phyloP scores from a whole-genome alignment of 2,329 filamentous ascomycete species.

The Teratosphaeria gauchensis region DNA sequence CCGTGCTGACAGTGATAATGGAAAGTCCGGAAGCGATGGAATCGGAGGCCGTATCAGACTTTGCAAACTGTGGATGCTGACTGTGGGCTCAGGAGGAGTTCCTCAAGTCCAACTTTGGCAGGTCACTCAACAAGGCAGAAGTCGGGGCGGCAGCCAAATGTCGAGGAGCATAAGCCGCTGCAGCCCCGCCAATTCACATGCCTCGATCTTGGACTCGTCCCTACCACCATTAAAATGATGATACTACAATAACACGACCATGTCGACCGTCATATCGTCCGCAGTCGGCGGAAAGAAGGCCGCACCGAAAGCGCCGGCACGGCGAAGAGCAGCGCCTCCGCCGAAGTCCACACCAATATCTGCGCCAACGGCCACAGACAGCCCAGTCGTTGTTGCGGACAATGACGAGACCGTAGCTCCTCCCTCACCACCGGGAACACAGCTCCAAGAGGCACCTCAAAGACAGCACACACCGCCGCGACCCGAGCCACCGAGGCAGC shows the following conservation, averaged over 20 bases:
- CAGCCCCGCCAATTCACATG: not conserved
- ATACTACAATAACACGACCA: slow-evolving; percentile 6
- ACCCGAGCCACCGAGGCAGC: slow-evolving; percentile 6
- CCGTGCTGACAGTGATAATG: not conserved
- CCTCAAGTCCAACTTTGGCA: not conserved
- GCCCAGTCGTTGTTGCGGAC: not conserved
- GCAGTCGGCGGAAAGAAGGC: slow-evolving; percentile 42
- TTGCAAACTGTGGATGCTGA: not conserved
- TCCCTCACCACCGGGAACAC: slow-evolving; percentile 10
- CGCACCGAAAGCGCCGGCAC: slow-evolving; percentile 37
- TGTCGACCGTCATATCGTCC: slow-evolving; percentile 44
- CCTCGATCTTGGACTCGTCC: not conserved
- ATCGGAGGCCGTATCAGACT: not conserved
- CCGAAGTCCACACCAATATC: slow-evolving; percentile 5
- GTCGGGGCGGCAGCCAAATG: not conserved
- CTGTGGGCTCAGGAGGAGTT: not conserved
- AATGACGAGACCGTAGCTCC: slow-evolving; percentile 4
- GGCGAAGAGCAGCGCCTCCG: slow-evolving; percentile 29
- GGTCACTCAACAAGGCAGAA: not conserved
- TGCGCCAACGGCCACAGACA: slow-evolving; percentile 1
- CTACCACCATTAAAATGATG: not conserved
- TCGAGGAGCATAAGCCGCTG: not conserved
- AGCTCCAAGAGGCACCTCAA: not conserved
- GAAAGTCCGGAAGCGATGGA: not conserved
- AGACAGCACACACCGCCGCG: not conserved